Evolutionary conservation across 2,329 filamentous ascomycete genomes (phyloP), one percentile per base, ranked within the genome.

Genomic region (Aphanocladium album): DNA sequence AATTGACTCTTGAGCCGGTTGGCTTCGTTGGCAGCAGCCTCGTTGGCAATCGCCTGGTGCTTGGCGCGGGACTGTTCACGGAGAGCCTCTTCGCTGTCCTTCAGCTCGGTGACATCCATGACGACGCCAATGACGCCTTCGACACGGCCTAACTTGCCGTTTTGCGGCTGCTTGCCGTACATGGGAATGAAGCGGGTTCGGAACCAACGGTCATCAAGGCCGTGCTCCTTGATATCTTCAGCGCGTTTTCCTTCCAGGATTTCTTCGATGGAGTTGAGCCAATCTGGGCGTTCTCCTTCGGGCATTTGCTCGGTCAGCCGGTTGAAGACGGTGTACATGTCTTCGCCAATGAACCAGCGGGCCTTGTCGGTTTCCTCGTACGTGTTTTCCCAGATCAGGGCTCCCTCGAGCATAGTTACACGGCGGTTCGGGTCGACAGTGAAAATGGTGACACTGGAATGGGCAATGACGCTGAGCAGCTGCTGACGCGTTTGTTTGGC

Each of bases 1-100:
- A 93, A 93, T 65, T 90, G 89, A 65, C 86, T 89, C 76, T 93
- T 95, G 69, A 93, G 81, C 60, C 89, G 82, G 67, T 87, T 91
- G 2, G 90, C 89, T 72, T 93, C 90, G 69, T 90, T 92, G 1
- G 90, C 90, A 17, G 90, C 89, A 8, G 85, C 84, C 68, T 90
- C 89, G 64, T 91, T 91, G 5, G 89, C 89, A 62, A 91, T 76
- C 1, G 91, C 79, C 62, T 84, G 83, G 16, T 83, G 79, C 67
- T 91, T 93, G 67, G 91, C 88, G 65, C 82, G 83, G 47, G 86
- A 85, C 66, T 89, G 84, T 62, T 81, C 79, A 62, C 83, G 80
- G 16, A 91, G 71, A 43, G 87, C 84, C 46, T 81, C 77, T 65
- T 88, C 88, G 58, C 85, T 81, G 60, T 83, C 77, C 64, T 87